Evolutionary conservation across 129 eudicot genomes (phyloP).

Genomic region (Arctium lappa): DNA sequence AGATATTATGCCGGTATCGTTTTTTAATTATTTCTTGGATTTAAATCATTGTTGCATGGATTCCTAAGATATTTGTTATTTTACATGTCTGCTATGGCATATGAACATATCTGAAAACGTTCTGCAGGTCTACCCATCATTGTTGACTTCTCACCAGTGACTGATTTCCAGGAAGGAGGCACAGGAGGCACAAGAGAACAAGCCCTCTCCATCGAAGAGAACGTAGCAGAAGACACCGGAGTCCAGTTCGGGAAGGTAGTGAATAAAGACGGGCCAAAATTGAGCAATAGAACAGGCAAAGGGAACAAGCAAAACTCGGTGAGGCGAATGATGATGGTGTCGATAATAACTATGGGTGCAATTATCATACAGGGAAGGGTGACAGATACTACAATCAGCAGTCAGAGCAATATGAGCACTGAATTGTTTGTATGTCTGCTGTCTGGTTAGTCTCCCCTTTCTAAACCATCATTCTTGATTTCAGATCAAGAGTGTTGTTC

Average conservation of each 20-base stretch:
- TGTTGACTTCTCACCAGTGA: slow-evolving; percentile 87
- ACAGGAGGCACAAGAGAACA: slow-evolving; percentile 64
- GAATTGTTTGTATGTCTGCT: slow-evolving; percentile 9
- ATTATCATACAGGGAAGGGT: slow-evolving; percentile 22
- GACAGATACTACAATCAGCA: slow-evolving; percentile 35
- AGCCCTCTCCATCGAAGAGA: slow-evolving; percentile 67
- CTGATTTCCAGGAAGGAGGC: slow-evolving; percentile 87
- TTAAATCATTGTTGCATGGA: background rate
- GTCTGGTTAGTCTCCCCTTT: slow-evolving; percentile 53
- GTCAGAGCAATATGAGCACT: slow-evolving; percentile 33
- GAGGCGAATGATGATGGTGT: slow-evolving; percentile 12
- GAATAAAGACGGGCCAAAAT: slow-evolving; percentile 92
- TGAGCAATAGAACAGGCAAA: slow-evolving; percentile 85
- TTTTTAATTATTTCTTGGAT: background rate
- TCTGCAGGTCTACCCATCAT: slow-evolving; percentile 73
- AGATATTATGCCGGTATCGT: slow-evolving; percentile 67
- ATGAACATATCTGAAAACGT: background rate
- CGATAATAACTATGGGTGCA: background rate
- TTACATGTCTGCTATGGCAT: background rate
- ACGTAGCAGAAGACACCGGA: slow-evolving; percentile 58
- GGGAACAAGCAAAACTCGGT: slow-evolving; percentile 56
- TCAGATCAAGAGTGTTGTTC: background rate
- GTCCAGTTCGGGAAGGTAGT: slow-evolving; percentile 86
- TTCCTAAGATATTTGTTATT: background rate
- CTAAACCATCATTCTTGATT: background rate